Conservation (phyloP, 2,329 filamentous ascomycete genomes). For the Leptographium radiaticola region DNA sequence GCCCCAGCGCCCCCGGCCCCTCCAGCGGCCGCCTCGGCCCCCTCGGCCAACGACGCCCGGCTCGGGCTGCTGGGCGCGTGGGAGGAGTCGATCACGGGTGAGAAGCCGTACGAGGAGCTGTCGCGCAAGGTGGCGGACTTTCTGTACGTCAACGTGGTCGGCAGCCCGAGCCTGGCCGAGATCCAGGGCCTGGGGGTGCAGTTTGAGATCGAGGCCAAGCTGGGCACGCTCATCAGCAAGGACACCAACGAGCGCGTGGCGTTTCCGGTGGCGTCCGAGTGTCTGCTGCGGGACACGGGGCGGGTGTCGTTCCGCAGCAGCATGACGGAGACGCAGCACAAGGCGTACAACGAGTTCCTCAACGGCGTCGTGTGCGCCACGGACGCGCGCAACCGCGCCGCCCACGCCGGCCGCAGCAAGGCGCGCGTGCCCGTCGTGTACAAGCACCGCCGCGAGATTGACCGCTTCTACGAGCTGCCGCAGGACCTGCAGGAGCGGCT, state of each 20-base stretch:
- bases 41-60: constrained; percentile 7
- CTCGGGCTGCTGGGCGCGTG: constrained; percentile 36
- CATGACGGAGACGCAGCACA: constrained; percentile 84
- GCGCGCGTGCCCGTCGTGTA: constrained; percentile 59
- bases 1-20: constrained; percentile 11
- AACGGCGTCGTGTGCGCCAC: constrained; percentile 55
- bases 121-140: constrained; percentile 71
- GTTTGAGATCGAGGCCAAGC: constrained; percentile 88
- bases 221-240: constrained; percentile 68
- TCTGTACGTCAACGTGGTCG: constrained; percentile 58
- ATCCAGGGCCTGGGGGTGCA: constrained; percentile 52
- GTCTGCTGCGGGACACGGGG: constrained; percentile 42
- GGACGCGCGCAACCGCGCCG: constrained; percentile 34
- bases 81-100: constrained; percentile 56
- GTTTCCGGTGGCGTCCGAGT: constrained; percentile 57
- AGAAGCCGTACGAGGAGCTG: constrained; percentile 60
- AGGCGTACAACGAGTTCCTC: constrained; percentile 69
- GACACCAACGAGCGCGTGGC: constrained; percentile 56
- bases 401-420: constrained; percentile 23
- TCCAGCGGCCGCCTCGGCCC: neutral
- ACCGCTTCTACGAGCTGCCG: constrained; percentile 71
- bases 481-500: constrained; percentile 43
- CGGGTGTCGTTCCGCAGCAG: constrained; percentile 66
- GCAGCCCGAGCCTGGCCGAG: constrained; percentile 51
- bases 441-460: constrained; percentile 72